Evolutionary conservation across 1,284 basidiomycete genomes (phyloP), one percentile per base, ranked within the genome.

Genomic region (Rhizoctonia solani): DNA sequence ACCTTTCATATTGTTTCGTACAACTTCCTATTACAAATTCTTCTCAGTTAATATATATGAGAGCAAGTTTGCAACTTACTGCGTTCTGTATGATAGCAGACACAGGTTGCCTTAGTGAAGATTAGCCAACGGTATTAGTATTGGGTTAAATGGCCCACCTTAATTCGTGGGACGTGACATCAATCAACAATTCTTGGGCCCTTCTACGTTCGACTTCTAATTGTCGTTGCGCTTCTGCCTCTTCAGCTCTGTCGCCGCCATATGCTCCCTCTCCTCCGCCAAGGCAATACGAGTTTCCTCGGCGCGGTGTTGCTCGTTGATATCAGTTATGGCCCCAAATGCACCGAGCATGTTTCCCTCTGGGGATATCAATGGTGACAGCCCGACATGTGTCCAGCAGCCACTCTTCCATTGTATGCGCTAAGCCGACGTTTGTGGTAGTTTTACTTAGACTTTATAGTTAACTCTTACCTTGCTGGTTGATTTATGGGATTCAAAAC

Each of bases 71-170:
- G 19, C n/a, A n/a, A 16, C 50, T 19, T 41, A 65, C 61, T 34
- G 61, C 61, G 34, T 65, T 65, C 23, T 65, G 61, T 11, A 74
- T 67, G 30, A 74, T 74, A 16, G 74, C 74, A 49, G 73, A 74
- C 19, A 74, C 74, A 4, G 74, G 74, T 63, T 74, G 74, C 37
- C 74, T 72, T 42, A n/a, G 25, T 32, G 21, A 16, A 39, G 5
- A 54, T 44, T n/a, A 32, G 19, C 14, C 25, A 21, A 5, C n/a
- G 1, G 21, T 19, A 16, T 13, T 9, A 14, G 6, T 46, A 54
- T 13, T 9, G 16, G 4, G 27, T 23, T 9, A 8, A 16, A 39
- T 14, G 5, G 16, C 25, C 9, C 6, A 65, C 61, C 61, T 53
- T 13, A 74, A 69, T 59, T 74, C 74, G 50, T 46, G 44, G 11